Conservation (phyloP, 441 rosid genomes). For the Sinapis alba region DNA sequence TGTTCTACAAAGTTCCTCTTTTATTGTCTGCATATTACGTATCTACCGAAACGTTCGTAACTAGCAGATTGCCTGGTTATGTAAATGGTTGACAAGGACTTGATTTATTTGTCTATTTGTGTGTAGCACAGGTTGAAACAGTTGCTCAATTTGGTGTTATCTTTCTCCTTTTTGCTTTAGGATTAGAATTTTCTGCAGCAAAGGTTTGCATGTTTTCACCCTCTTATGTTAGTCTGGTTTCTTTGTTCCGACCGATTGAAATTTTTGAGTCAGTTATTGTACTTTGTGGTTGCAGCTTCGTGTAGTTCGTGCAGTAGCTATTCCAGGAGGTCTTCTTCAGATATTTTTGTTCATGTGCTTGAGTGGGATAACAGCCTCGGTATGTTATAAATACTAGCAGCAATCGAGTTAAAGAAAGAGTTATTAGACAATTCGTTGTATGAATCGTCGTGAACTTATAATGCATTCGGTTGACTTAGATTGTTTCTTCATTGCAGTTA, state of each 20-base stretch:
- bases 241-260: slow-evolving; percentile 17
- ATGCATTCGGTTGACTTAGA: slow-evolving; percentile 17
- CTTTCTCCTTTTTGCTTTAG: slow-evolving; percentile 95
- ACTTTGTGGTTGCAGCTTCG: slow-evolving; percentile 74
- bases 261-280: slow-evolving; percentile 22
- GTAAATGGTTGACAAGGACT: slow-evolving; percentile 19
- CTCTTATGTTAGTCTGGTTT: slow-evolving; percentile 23
- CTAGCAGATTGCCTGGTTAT: slow-evolving; percentile 5
- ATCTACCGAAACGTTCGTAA: background rate
- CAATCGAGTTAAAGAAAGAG: background rate
- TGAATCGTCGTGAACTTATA: slow-evolving; percentile 1
- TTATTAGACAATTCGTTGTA: background rate
- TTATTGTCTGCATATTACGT: slow-evolving; percentile 5
- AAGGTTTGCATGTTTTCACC: slow-evolving; percentile 60
- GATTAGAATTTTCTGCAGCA: slow-evolving; percentile 85
- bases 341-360: slow-evolving; percentile 92
- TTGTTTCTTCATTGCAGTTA: slow-evolving; percentile 55
- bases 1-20: slow-evolving; percentile 12
- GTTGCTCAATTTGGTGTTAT: slow-evolving; percentile 98
- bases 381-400: slow-evolving; percentile 42
- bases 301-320: slow-evolving; percentile 94
- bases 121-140: slow-evolving; percentile 82
- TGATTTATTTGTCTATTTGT: slow-evolving; percentile 1
- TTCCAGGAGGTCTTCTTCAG: slow-evolving; percentile 96
- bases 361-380: slow-evolving; percentile 84